Base-by-base conservation (phyloP, 768 basidiomycete genomes). In the Trametes sanguinea region DNA sequence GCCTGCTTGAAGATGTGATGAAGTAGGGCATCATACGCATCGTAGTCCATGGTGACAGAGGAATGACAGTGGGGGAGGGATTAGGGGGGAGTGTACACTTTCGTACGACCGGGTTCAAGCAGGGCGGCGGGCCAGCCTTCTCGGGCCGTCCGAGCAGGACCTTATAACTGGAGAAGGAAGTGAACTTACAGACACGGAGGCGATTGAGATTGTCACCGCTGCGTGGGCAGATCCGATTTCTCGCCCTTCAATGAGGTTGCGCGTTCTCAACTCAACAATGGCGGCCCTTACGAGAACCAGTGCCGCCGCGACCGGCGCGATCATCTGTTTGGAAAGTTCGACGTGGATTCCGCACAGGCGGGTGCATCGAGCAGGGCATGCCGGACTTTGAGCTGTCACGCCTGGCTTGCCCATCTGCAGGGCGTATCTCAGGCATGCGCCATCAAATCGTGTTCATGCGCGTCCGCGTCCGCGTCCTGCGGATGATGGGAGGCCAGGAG, bases 1-100 rank as follows among this genome's bases (percentile, higher is more conserved):
- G 88, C 89, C 60, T 85, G 84, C 71, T 83, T 87, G 77, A 91
- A 92, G 61, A 93, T 84, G 72, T 87, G 88, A 69, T 92, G 90
- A 13, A 91, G 78, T 42, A 91, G 78, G 50, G 91, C 90, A 73
- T 92, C 89, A 72, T 85, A 90, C 30, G 85, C 85, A 71, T 91
- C 89, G 76, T 92, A 92, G 73, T 90, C 88, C 81, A 89, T 89
- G 64, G 46, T 58, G 47, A 16, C 1, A 2, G 59, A 55, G 51
- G 50, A 58, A 64, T 42, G 66, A 61, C 57, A 54, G 56, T 59
- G 61, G 46, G 64, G 65, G 53, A 52, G 37, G 57, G 30, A 59
- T 52, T 58, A 45, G 65, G 62, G 55, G 46, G 40, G 50, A 64
- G 57, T 14, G 52, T 61, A 51, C 45, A 52, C 40, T 55, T 62